Percentiles rank a stretch among this genome's conserved stretches.
Evolutionary conservation across 2,329 filamentous ascomycete genomes (phyloP).

Genomic region (Aspergillus versicolor): DNA sequence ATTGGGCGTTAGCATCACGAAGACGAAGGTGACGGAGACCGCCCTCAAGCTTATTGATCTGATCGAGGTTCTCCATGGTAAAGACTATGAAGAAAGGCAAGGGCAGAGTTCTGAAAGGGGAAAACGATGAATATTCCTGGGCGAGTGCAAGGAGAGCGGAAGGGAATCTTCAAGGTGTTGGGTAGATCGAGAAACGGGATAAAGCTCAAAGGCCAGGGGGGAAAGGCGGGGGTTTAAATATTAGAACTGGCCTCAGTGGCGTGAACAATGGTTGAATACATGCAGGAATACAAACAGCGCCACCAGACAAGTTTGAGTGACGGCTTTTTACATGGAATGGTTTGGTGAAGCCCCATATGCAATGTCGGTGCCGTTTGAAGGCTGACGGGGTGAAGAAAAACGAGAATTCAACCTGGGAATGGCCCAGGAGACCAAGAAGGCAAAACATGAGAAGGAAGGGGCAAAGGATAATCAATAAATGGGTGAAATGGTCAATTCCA

Average conservation of each 20-base stretch:
- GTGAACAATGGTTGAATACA: constrained; percentile 14
- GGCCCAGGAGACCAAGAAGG: background rate
- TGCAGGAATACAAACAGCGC: constrained; percentile 5
- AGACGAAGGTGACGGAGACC: constrained; percentile 26
- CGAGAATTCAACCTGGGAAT: background rate
- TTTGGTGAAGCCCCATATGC: constrained; percentile 17
- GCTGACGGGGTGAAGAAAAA: constrained; percentile 11
- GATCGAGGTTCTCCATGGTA: constrained; percentile 24
- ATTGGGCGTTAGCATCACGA: constrained; percentile 28
- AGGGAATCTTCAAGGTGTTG: background rate
- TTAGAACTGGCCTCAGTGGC: background rate
- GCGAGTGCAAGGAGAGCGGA: background rate
- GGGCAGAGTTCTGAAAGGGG: background rate
- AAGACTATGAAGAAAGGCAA: constrained; percentile 3
- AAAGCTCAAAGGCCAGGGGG: constrained; percentile 1
- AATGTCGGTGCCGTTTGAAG: constrained; percentile 15
- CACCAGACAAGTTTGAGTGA: constrained; percentile 16
- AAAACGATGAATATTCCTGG: background rate
- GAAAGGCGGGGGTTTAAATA: constrained; percentile 13
- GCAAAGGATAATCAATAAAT: background rate
- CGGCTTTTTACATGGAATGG: constrained; percentile 17
- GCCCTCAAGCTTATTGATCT: constrained; percentile 20
- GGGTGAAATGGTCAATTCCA: background rate
- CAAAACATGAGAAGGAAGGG: background rate
- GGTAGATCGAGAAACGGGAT: constrained; percentile 1